Evolutionary conservation across 768 basidiomycete species (phyloP), one percentile per base, ranked within the genome.

Genomic region (Suillus lakei): DNA sequence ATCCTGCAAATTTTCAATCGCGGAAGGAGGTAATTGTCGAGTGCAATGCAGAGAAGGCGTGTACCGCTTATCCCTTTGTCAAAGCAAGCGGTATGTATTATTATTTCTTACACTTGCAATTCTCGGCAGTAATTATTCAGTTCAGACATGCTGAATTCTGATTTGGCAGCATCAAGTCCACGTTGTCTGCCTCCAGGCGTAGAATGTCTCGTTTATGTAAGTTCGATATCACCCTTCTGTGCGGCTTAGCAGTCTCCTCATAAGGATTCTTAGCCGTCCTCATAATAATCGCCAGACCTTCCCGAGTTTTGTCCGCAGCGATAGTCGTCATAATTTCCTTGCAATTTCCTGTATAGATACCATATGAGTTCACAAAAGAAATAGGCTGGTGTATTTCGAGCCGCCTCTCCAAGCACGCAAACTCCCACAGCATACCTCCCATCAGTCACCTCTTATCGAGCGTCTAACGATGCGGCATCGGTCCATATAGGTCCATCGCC

Each of bases 161-260:
- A 87, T 86, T 76, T 72, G 77, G 75, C 64, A 76, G 51, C 64
- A 69, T 80, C 77, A 77, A 80, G 76, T 78, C 78, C 85, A 91
- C 89, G 89, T 89, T 89, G 83, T 81, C 78, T 88, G 89, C 89
- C 89, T 90, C 87, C 88, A 90, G 88, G 89, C 88, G 85, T 74
- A 71, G 68, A 72, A 75, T 77, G 81, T 81, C 80, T 62, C 78
- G 72, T 73, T 71, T 74, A 83, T 77, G 82, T 85, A 83, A 82
- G 58, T 61, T 30, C 36, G 43, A 59, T 68, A 67, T 74, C 71
- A 73, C 63, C 66, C 66, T 67, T 54, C 59, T 48, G 41, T 51
- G 63, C 65, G 69, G 61, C 46, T 64, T 61, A 55, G 55, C 62
- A 26, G 13, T 62, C 67, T 70, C 65, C 67, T 63, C 48, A 59